Evolutionary conservation across 2,329 filamentous ascomycete genomes (phyloP).

Genomic region (Botryotinia convoluta): DNA sequence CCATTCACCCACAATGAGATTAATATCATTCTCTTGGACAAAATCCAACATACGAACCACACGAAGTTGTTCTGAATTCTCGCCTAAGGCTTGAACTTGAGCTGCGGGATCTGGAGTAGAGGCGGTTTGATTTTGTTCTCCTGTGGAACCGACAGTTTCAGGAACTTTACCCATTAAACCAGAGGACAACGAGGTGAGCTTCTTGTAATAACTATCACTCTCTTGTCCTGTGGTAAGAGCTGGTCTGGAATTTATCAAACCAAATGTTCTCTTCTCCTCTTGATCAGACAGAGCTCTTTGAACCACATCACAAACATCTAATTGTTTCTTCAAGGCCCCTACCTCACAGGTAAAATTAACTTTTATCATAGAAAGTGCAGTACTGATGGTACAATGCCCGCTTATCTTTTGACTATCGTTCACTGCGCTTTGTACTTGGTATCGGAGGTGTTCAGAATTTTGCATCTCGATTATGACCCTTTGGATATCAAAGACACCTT

Average conservation of each 20-base stretch:
- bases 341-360: constrained; percentile 37
- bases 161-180: constrained; percentile 16
- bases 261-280: constrained; percentile 21
- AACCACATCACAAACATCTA: constrained; percentile 37
- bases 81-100: not conserved
- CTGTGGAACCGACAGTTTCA: not conserved
- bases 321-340: constrained; percentile 34
- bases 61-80: constrained; percentile 29
- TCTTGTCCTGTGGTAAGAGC: constrained; percentile 12
- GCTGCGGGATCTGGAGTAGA: not conserved
- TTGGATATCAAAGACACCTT: constrained; percentile 37
- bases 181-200: constrained; percentile 13
- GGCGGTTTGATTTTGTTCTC: constrained; percentile 9
- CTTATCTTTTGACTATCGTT: constrained; percentile 35
- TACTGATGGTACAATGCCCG: constrained; percentile 38
- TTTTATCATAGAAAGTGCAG: constrained; percentile 36
- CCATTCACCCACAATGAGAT: constrained; percentile 39
- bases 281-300: constrained; percentile 32
- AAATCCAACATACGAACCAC: constrained; percentile 37
- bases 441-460: constrained; percentile 31
- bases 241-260: not conserved
- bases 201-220: constrained; percentile 15
- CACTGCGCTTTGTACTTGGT: constrained; percentile 32
- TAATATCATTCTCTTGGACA: constrained; percentile 35
- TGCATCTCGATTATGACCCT: constrained; percentile 36